phyloP scores from a whole-genome alignment of 305 asterid genomes.

The Andrographis paniculata region DNA sequence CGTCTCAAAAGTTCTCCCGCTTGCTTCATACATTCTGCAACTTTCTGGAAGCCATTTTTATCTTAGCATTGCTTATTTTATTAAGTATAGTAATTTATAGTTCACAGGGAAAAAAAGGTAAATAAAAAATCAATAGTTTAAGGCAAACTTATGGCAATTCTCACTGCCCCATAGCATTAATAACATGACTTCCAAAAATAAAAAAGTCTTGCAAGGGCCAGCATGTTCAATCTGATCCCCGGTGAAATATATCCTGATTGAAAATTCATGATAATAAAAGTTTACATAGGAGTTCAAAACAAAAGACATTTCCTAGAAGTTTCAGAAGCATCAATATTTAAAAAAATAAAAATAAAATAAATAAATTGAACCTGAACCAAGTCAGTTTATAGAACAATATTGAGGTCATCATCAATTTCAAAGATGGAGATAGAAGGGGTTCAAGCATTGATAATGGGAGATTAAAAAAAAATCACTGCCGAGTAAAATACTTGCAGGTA shows the following conservation, averaged over 20 bases:
- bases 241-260: too few relatives aligned
- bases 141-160: conserved; percentile 3
- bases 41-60: conserved; percentile 49
- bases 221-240: too few relatives aligned
- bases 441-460: not conserved
- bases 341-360: too few relatives aligned
- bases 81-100: too few relatives aligned
- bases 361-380: too few relatives aligned
- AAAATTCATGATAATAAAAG: too few relatives aligned
- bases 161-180: conserved; percentile 5
- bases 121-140: conserved; percentile 2
- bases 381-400: too few relatives aligned
- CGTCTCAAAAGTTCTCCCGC: conserved; percentile 51
- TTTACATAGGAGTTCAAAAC: not conserved
- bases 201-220: not conserved
- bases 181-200: not conserved
- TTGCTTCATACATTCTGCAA: conserved; percentile 50
- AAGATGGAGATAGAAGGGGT: not conserved
- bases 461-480: not conserved
- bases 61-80: too few relatives aligned
- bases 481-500: conserved; percentile 3
- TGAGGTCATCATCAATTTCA: too few relatives aligned
- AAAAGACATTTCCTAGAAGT: conserved; percentile 2
- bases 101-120: conserved; percentile 5
- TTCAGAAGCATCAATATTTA: conserved; percentile 14